Conservation (phyloP, 2,329 filamentous ascomycete genomes). For the Sporothrix inflata region DNA sequence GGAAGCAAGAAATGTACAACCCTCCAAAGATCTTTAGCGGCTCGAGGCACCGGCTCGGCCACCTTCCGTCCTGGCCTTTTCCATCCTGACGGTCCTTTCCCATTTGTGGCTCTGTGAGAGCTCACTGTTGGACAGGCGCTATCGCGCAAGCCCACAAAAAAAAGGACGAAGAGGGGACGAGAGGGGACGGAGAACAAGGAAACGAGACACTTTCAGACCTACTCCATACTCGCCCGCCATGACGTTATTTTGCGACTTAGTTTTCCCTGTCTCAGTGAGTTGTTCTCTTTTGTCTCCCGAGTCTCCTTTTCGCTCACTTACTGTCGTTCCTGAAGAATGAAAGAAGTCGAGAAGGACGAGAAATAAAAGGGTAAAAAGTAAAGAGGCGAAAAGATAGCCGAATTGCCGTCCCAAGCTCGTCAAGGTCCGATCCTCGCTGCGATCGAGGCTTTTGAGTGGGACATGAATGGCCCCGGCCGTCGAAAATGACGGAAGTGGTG, state of each 20-base stretch:
- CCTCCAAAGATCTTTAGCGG: too few species aligned
- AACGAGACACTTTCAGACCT: background rate
- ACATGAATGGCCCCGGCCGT: background rate
- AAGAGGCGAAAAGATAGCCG: background rate
- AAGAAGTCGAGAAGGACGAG: background rate
- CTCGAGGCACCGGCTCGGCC: background rate
- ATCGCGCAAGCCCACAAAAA: background rate
- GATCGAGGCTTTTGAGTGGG: background rate
- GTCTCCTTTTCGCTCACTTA: background rate
- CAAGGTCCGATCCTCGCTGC: background rate
- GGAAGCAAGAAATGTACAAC: background rate
- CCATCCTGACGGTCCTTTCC: background rate
- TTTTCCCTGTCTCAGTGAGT: background rate
- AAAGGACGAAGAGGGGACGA: background rate
- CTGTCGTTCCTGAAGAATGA: background rate
- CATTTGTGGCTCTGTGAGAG: background rate
- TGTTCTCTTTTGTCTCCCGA: too few species aligned
- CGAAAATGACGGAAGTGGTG: background rate
- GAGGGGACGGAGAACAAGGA: constrained; percentile 2
- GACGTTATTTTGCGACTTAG: constrained; percentile 8
- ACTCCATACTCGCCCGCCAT: background rate
- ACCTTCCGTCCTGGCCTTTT: background rate
- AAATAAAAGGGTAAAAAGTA: background rate
- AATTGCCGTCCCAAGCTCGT: too few species aligned
- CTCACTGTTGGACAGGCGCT: constrained; percentile 11